phyloP scores from a whole-genome alignment of 192 early-diverging fungal species.

The Coemansia sp. region DNA sequence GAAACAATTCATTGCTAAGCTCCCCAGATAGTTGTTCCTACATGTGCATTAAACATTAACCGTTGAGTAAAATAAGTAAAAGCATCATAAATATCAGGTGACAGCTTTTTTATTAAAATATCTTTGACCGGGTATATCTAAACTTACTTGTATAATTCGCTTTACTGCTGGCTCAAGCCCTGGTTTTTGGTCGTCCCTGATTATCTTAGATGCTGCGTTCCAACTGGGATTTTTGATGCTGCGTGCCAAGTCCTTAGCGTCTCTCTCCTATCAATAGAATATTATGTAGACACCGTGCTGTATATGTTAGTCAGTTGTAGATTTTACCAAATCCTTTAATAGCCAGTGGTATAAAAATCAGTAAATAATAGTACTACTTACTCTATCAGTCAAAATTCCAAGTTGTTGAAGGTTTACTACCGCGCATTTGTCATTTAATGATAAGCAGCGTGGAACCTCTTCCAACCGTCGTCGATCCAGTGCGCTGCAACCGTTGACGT shows the following conservation, averaged over 20 bases:
- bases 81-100: not conserved
- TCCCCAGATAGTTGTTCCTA: slow-evolving; percentile 23
- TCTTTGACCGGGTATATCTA: not conserved
- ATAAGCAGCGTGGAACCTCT: slow-evolving; percentile 47
- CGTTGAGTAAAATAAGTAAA: not conserved
- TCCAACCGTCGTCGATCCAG: slow-evolving; percentile 41
- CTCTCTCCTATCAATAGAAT: slow-evolving; percentile 7
- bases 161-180: slow-evolving; percentile 40
- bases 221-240: slow-evolving; percentile 8
- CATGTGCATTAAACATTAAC: not conserved
- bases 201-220: not conserved
- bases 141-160: slow-evolving; percentile 25
- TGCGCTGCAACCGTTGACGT: slow-evolving; percentile 30
- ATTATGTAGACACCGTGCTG: not conserved
- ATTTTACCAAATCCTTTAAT: not conserved
- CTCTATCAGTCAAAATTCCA: slow-evolving; percentile 37
- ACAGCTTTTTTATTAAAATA: not conserved
- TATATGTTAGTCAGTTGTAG: not conserved
- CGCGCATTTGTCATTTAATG: slow-evolving; percentile 40
- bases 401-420: slow-evolving; percentile 34
- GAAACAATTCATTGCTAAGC: slow-evolving; percentile 32
- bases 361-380: slow-evolving; percentile 8
- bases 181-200: slow-evolving; percentile 2
- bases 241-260: not conserved
- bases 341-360: not conserved